Evolutionary conservation across 164 flowering plant species (phyloP), one percentile per base, ranked within the genome.

Genomic region (Tinospora cordifolia): DNA sequence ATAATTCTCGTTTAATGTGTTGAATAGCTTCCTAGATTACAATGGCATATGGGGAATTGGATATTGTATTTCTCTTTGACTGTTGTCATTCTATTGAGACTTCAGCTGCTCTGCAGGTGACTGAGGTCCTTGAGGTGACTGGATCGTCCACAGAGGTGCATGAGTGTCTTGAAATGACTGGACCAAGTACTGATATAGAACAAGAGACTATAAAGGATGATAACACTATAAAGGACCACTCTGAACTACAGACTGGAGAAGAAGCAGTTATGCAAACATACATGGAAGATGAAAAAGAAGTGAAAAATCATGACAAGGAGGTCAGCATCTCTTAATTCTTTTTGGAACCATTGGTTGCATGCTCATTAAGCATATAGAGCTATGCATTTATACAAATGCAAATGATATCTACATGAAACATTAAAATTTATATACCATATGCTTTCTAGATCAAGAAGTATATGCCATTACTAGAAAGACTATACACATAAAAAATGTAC

Each of bases 261-360:
- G 14, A 60, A 4, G 17, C n/a, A 38, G 46, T 36, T 46, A 54
- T 25, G 30, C 14, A 60, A 39, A 74, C 30, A 9, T 41, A 11
- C 63, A 63, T 27, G 24, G 74, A 64, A 71, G 67, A 69, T 24
- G 71, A 59, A 36, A 39, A 57, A 19, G 30, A 21, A 7, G 68
- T 21, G 34, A 26, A 21, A 19, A 21, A 19, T 19, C 49, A n/a
- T 13, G 30, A 66, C 40, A 21, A 38, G 10, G 49, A 66, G 30
- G 54, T 44, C 19, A 63, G 66, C 39, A 7, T 27, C 10, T 17
- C 10, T 17, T 27, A 15, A 15, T 27, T 63, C 34, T 15, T 63
- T 63, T 30, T 27, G 21, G 24, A 17, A 7, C 21, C 40, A 10
- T 8, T 11, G 8, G 8, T 41, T 41, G 46, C 46, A 41, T 41